Conservation (phyloP, 2,329 filamentous ascomycete genomes). For the Coniochaeta pulveracea region DNA sequence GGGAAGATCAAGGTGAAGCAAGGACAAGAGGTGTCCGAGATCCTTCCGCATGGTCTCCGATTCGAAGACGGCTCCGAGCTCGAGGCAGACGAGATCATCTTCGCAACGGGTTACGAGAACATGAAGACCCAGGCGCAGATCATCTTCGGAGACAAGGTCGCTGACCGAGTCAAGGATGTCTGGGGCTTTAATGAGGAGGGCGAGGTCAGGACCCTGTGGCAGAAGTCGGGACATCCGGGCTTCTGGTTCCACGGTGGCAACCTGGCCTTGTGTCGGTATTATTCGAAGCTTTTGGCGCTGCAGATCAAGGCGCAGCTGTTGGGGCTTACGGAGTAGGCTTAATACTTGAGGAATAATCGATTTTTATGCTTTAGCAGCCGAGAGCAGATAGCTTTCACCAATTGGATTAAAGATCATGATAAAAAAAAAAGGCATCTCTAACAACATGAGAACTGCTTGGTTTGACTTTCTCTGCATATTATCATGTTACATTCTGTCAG, state of each 20-base stretch:
- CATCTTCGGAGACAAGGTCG: conserved; percentile 51
- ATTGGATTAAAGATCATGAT: no score
- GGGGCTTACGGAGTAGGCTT: conserved; percentile 13
- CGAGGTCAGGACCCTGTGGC: conserved; percentile 47
- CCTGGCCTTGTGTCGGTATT: conserved; percentile 49
- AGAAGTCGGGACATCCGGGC: conserved; percentile 46
- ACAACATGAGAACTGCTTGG: no score
- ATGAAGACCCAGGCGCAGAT: conserved; percentile 53
- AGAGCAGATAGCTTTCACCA: no score
- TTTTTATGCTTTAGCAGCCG: no score
- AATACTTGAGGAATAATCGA: no score
- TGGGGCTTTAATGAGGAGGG: conserved; percentile 51
- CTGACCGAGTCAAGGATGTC: conserved; percentile 43
- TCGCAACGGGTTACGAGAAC: conserved; percentile 56
- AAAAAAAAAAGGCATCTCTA: no score
- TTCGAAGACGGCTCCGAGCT: conserved; percentile 44
- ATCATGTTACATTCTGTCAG: no score
- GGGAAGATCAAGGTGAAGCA: conserved; percentile 54
- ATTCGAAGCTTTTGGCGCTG: conserved; percentile 39
- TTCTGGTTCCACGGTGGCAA: conserved; percentile 60
- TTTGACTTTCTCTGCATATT: no score
- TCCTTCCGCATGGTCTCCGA: conserved; percentile 31
- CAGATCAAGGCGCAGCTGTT: conserved; percentile 36
- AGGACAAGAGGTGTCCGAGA: conserved; percentile 39
- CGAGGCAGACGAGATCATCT: conserved; percentile 50